Conservation (phyloP, 78 protist species). For the Mastigamoeba balamuthi region DNA sequence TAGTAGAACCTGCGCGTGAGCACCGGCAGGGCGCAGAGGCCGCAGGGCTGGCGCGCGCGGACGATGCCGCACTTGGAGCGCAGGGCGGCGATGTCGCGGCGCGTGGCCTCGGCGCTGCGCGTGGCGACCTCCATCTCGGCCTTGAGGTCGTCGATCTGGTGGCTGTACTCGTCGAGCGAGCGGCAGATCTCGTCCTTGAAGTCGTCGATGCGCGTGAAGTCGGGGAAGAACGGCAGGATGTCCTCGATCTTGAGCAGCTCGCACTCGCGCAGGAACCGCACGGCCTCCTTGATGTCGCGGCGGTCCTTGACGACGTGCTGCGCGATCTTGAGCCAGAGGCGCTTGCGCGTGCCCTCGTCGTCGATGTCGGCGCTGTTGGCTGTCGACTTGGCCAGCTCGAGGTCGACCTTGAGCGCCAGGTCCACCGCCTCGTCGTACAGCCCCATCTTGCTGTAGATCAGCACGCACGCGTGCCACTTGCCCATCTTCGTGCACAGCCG, state of each 20-base stretch:
- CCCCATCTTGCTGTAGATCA: slow-evolving; percentile 71
- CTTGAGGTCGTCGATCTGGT: slow-evolving; percentile 61
- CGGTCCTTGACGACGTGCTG: slow-evolving; percentile 65
- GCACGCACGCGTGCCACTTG: slow-evolving; percentile 69
- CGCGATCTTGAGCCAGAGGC: slow-evolving; percentile 80
- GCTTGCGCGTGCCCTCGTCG: slow-evolving; percentile 70
- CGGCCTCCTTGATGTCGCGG: slow-evolving; percentile 59
- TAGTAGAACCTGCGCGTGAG: slow-evolving; percentile 59
- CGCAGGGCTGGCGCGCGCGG: slow-evolving; percentile 49
- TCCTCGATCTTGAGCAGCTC: slow-evolving; percentile 80
- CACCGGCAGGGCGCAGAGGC: slow-evolving; percentile 49
- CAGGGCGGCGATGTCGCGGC: slow-evolving; percentile 75
- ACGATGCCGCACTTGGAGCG: slow-evolving; percentile 62
- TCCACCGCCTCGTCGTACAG: slow-evolving; percentile 89
- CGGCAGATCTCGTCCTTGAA: slow-evolving; percentile 80
- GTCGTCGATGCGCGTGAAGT: slow-evolving; percentile 76
- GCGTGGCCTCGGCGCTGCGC: slow-evolving; percentile 56
- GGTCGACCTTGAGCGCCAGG: slow-evolving; percentile 62
- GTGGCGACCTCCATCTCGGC: slow-evolving; percentile 82
- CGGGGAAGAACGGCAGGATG: slow-evolving; percentile 89
- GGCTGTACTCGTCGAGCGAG: slow-evolving; percentile 72
- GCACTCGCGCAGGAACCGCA: slow-evolving; percentile 62
- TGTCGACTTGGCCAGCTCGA: slow-evolving; percentile 61
- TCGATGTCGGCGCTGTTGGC: slow-evolving; percentile 53
- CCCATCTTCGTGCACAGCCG: slow-evolving; percentile 67